These are phyloP conservation scores for Solanum neorickii DNA, from an alignment of 257 asterid genomes.

Conservation along the genomic window DNA sequence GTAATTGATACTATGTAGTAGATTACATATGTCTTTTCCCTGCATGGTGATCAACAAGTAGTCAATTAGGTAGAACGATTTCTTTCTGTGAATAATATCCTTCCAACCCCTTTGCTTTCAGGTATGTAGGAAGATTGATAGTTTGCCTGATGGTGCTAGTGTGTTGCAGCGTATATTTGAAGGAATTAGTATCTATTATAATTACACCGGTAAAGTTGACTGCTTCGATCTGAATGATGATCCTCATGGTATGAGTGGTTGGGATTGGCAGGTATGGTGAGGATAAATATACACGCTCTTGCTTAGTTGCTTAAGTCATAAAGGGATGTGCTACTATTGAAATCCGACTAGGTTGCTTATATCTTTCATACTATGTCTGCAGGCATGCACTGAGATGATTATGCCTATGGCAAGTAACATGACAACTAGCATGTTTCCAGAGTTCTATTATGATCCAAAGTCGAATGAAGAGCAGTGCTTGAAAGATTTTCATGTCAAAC, in stretches of 20 bases:
- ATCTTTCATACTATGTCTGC: constrained; percentile 5
- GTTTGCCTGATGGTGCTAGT: constrained; percentile 39
- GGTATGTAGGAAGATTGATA: constrained; percentile 78
- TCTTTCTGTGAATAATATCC: not conserved
- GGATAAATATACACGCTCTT: not conserved
- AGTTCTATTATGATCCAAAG: constrained; percentile 35
- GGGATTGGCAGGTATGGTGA: constrained; percentile 77
- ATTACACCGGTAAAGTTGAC: constrained; percentile 54
- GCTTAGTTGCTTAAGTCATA: not conserved
- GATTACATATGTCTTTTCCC: not conserved
- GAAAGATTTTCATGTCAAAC: constrained; percentile 51
- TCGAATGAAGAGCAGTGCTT: constrained; percentile 42
- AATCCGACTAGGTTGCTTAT: not conserved
- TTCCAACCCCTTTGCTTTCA: constrained; percentile 11
- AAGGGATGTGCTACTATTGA: not conserved
- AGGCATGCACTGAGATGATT: constrained; percentile 97
- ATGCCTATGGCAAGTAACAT: constrained; percentile 70
- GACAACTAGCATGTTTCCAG: constrained; percentile 64
- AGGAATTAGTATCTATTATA: constrained; percentile 78
- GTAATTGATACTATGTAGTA: not conserved
- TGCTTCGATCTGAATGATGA: constrained; percentile 80
- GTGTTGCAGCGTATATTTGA: constrained; percentile 57
- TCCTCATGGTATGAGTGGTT: constrained; percentile 88
- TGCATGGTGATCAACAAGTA: not conserved
- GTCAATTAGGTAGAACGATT: not conserved